A percentile compares a stretch with the other conserved stretches of the same genome.
Conservation (phyloP, 148 eudicot species). For the Diospyros lotus region DNA sequence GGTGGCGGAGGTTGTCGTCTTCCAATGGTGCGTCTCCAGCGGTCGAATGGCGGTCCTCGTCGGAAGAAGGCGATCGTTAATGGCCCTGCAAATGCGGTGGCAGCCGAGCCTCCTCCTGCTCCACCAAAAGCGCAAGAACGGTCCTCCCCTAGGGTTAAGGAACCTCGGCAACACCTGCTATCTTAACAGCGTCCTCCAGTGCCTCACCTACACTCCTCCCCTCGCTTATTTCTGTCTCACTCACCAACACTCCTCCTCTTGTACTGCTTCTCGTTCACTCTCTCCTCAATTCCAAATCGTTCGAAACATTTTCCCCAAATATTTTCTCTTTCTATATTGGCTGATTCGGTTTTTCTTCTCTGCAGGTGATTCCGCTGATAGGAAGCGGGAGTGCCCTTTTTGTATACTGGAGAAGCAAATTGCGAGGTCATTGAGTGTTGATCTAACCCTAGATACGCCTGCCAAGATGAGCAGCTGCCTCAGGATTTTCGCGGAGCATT, state of each 20-base stretch:
- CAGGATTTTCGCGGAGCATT: conserved; percentile 66
- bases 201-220: conserved; percentile 96
- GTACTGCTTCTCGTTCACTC: conserved; percentile 22
- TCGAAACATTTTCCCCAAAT: not conserved
- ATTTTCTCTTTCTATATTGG: conserved; percentile 7
- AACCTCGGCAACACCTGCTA: conserved; percentile 93
- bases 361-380: conserved; percentile 65
- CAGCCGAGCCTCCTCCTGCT: conserved; percentile 44
- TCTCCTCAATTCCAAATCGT: not conserved
- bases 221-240: conserved; percentile 89
- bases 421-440: conserved; percentile 60
- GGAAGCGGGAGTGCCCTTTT: conserved; percentile 80
- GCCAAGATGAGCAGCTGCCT: conserved; percentile 61
- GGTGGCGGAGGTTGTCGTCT: conserved; percentile 15
- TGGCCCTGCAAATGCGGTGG: conserved; percentile 91
- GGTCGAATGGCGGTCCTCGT: not conserved
- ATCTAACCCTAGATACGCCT: conserved; percentile 64
- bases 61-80: conserved; percentile 25
- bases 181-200: conserved; percentile 92
- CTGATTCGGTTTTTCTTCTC: not conserved
- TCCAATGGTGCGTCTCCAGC: conserved; percentile 20
- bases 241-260: conserved; percentile 50
- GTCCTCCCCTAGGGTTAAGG: conserved; percentile 77
- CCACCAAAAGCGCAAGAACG: conserved; percentile 44
- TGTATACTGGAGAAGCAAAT: conserved; percentile 88